Evolutionary conservation across 73 alveolate species (phyloP).

Genomic region (Tetrahymena elliotti): DNA sequence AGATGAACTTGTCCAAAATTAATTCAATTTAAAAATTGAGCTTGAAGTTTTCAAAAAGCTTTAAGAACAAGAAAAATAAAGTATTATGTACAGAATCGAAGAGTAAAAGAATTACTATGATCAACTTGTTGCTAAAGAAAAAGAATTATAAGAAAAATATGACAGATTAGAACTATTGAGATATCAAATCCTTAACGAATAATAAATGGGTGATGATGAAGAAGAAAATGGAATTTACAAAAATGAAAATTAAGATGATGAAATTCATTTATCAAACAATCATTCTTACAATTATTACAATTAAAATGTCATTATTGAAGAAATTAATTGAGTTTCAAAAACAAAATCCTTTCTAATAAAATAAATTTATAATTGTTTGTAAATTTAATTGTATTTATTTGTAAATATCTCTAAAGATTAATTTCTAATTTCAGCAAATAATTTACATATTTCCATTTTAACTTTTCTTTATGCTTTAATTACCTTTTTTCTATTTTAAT

Average conservation of each 20-base stretch:
- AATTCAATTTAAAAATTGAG: neutral
- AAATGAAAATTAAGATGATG: neutral
- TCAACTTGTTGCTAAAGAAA: neutral
- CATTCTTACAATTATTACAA: neutral
- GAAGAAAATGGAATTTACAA: neutral
- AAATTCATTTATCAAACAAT: neutral
- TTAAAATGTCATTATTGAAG: neutral
- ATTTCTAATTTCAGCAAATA: no score
- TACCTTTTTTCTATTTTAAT: no score
- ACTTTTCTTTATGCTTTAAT: no score
- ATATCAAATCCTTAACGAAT: neutral
- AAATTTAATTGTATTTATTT: neutral
- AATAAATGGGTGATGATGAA: neutral
- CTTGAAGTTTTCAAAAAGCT: neutral
- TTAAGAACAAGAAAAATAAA: neutral
- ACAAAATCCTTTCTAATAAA: neutral
- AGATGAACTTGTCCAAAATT: neutral
- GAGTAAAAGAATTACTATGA: neutral
- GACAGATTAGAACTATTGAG: neutral
- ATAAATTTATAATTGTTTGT: neutral
- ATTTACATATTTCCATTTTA: no score
- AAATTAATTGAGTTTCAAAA: neutral
- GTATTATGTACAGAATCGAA: neutral
- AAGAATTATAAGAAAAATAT: neutral
- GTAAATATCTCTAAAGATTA: neutral